phyloP scores from a whole-genome alignment of 2,329 filamentous ascomycete species.

The Colletotrichum siamense region DNA sequence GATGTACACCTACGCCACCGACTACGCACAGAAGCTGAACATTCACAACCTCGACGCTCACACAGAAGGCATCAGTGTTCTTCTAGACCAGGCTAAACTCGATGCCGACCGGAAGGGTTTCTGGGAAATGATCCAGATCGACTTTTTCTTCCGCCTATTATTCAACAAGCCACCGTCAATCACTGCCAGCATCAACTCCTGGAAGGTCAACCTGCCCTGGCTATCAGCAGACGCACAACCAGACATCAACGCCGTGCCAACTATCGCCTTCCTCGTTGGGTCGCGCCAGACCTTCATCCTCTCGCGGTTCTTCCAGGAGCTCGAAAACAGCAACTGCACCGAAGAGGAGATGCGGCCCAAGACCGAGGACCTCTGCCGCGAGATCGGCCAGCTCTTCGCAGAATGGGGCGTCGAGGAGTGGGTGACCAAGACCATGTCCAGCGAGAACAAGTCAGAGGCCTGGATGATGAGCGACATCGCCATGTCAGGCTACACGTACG shows the following conservation, averaged over 20 bases:
- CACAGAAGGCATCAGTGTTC: neutral
- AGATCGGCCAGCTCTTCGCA: conserved; percentile 29
- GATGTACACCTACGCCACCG: conserved; percentile 33
- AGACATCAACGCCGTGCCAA: conserved; percentile 26
- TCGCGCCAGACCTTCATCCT: conserved; percentile 33
- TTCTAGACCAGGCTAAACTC: neutral
- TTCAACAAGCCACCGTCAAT: conserved; percentile 33
- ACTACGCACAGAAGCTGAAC: conserved; percentile 34
- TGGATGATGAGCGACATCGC: conserved; percentile 34
- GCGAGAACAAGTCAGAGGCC: conserved; percentile 22
- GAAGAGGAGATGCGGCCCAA: conserved; percentile 27
- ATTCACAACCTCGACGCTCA: conserved; percentile 33
- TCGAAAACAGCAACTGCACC: neutral
- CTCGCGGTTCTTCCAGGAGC: conserved; percentile 30
- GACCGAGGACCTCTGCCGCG: conserved; percentile 31
- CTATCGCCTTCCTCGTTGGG: conserved; percentile 30
- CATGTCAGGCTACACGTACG: conserved; percentile 33
- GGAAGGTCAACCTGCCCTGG: conserved; percentile 38
- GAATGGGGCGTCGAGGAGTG: conserved; percentile 33
- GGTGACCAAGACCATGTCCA: conserved; percentile 23
- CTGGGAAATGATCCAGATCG: conserved; percentile 37
- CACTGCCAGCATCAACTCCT: conserved; percentile 26
- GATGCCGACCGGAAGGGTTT: conserved; percentile 32
- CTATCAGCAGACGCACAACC: conserved; percentile 25
- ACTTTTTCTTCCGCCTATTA: conserved; percentile 34